Percentiles rank a stretch among this genome's conserved stretches.
phyloP scores from a whole-genome alignment of 257 asterid genomes.

The Petunia secreta region DNA sequence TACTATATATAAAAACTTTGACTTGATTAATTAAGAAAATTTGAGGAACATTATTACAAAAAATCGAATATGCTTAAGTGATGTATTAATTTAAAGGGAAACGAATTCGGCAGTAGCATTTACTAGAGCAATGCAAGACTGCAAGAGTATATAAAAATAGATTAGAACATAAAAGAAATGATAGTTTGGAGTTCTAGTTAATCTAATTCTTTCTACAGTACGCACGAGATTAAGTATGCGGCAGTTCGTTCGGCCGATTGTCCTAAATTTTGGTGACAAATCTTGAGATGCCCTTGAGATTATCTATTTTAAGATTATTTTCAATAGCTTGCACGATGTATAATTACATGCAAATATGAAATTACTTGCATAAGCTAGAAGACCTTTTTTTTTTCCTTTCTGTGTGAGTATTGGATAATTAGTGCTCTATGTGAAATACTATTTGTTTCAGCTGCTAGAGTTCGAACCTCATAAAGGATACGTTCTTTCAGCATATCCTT shows the following conservation, averaged over 20 bases:
- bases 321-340: too few species aligned
- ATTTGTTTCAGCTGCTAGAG: too few species aligned
- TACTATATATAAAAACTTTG: background rate
- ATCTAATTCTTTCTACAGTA: background rate
- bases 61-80: background rate
- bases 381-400: too few species aligned
- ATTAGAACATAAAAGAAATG: background rate
- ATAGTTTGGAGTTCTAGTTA: background rate
- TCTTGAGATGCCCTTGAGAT: background rate
- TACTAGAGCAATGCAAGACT: conserved; percentile 16
- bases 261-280: background rate
- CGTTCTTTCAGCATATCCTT: too few species aligned
- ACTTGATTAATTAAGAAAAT: background rate
- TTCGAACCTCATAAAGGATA: too few species aligned
- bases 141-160: background rate
- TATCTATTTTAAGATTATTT: background rate
- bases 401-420: too few species aligned
- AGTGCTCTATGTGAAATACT: too few species aligned
- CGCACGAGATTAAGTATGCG: background rate
- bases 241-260: background rate
- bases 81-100: background rate
- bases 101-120: background rate
- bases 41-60: background rate
- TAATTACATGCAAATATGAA: too few species aligned
- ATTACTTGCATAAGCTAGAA: too few species aligned